Conservation (phyloP, 805 yeast species). For the Kuraishia borneana region DNA sequence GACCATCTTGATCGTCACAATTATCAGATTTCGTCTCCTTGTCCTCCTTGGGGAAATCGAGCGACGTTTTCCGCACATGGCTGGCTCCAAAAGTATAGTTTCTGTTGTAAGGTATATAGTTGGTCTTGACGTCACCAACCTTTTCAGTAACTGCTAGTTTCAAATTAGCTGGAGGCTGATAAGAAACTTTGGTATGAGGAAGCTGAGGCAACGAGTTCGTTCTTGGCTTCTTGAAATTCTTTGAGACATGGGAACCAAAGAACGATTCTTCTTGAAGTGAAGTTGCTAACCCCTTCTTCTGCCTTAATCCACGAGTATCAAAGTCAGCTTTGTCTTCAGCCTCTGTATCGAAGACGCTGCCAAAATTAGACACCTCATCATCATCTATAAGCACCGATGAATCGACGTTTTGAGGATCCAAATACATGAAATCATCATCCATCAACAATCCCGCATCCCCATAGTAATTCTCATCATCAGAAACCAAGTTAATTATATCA, state of each 20-base stretch:
- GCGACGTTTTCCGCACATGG: slow-evolving; percentile 11
- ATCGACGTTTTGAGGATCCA: background rate
- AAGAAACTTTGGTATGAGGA: slow-evolving; percentile 32
- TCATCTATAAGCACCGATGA: background rate
- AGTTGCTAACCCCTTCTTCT: background rate
- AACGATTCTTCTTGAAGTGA: background rate
- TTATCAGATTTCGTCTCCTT: slow-evolving; percentile 12
- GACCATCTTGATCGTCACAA: slow-evolving; percentile 66
- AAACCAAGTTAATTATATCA: slow-evolving; percentile 26
- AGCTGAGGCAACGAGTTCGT: slow-evolving; percentile 45
- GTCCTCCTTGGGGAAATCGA: slow-evolving; percentile 10
- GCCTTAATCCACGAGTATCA: background rate
- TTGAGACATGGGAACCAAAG: background rate
- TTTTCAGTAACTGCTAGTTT: slow-evolving; percentile 23
- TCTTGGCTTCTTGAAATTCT: slow-evolving; percentile 23
- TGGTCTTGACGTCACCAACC: slow-evolving; percentile 30
- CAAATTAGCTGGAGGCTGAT: slow-evolving; percentile 19
- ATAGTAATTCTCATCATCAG: slow-evolving; percentile 27
- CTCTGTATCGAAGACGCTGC: background rate
- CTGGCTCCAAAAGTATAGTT: slow-evolving; percentile 17
- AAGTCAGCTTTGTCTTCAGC: background rate
- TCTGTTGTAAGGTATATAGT: slow-evolving; percentile 17
- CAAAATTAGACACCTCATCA: background rate
- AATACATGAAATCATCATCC: background rate
- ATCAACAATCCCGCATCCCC: slow-evolving; percentile 7